Base-by-base conservation (phyloP, 1,284 basidiomycete genomes). In the Tylopilus orsonianus region DNA sequence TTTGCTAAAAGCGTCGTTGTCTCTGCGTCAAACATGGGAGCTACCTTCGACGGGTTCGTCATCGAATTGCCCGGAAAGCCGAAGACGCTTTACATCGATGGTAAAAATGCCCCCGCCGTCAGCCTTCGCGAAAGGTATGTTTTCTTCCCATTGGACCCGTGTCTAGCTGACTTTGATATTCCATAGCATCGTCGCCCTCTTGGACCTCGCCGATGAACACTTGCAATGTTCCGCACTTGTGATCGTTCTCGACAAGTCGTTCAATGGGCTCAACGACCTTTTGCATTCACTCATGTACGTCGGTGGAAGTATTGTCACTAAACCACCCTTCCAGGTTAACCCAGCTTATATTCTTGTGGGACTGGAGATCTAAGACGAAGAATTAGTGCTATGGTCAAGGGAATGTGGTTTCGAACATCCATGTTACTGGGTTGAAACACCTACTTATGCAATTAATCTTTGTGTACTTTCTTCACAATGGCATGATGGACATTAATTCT, bases 201-300 rank as follows among this genome's bases (percentile, higher is more conserved):
- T 92, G 54, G 88, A 92, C 60, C 74, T 92, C 23, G 88, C 89
- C 46, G 86, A 88, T 65, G 88, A 91, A 66, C 80, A 78, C 52
- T 73, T 92, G 32, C 76, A 78, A 60, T 90, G 88, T 64, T 78
- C 77, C 37, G 83, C 85, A n/a, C 77, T 91, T 35, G 76, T 90
- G 52, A 90, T 92, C 56, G 84, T 78, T 18, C 68, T 89, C 50
- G 83, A 86, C 62, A 79, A 81, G 56, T 72, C 75, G 2, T 80
- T 78, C 34, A 73, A 77, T 13, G 71, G 71, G 30, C 71, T 87
- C 44, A 76, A 80, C 55, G 75, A 80, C 56, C 69, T 90, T 45
- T 71, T 90, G 41, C 88, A 90, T 61, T 84, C 87, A 41, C 76
- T 90, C 53, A 87, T 90, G 85, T 91, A 90, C 67, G 85, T 90